phyloP scores from a whole-genome alignment of 2,329 filamentous ascomycete genomes.

The Tolypocladium tropicale region DNA sequence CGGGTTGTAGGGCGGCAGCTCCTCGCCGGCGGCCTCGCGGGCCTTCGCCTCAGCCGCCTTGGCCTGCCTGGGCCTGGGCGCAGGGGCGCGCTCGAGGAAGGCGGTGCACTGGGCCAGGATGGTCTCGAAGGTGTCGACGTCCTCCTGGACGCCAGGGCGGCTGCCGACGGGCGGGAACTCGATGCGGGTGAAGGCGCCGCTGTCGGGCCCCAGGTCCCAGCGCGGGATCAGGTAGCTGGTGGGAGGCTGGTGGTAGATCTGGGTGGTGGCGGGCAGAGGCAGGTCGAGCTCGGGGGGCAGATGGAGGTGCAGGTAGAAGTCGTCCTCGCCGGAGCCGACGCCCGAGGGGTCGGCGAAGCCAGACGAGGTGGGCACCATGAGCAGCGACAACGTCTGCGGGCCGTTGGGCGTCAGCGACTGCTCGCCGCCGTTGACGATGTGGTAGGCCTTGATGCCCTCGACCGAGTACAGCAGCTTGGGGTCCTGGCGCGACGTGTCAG shows the following conservation, averaged over 20 bases:
- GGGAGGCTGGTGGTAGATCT: conserved; percentile 94
- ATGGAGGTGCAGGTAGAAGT: conserved; percentile 95
- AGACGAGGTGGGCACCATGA: conserved; percentile 91
- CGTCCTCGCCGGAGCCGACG: conserved; percentile 58
- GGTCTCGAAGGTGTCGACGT: conserved; percentile 93
- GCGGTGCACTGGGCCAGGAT: conserved; percentile 97
- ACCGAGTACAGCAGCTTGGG: conserved; percentile 62
- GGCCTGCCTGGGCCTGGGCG: conserved; percentile 33
- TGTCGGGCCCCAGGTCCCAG: conserved; percentile 84
- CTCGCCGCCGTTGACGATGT: conserved; percentile 82
- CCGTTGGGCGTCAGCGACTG: conserved; percentile 72
- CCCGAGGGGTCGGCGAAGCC: conserved; percentile 49
- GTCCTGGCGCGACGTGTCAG: conserved; percentile 25
- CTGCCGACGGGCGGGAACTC: conserved; percentile 72
- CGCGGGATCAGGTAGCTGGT: conserved; percentile 88
- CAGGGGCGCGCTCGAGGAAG: conserved; percentile 75
- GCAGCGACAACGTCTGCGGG: conserved; percentile 79
- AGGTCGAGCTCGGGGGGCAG: conserved; percentile 91
- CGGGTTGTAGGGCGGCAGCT: conserved; percentile 65
- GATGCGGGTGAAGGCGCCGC: conserved; percentile 84
- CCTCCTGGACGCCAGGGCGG: conserved; percentile 71
- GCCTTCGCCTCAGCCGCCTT: conserved; percentile 29
- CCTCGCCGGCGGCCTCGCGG: conserved; percentile 29
- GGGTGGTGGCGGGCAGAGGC: conserved; percentile 85
- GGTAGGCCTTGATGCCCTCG: conserved; percentile 81